Evolutionary conservation across 495 filamentous ascomycete species (phyloP).

Genomic region (Penicillium pancosmium): DNA sequence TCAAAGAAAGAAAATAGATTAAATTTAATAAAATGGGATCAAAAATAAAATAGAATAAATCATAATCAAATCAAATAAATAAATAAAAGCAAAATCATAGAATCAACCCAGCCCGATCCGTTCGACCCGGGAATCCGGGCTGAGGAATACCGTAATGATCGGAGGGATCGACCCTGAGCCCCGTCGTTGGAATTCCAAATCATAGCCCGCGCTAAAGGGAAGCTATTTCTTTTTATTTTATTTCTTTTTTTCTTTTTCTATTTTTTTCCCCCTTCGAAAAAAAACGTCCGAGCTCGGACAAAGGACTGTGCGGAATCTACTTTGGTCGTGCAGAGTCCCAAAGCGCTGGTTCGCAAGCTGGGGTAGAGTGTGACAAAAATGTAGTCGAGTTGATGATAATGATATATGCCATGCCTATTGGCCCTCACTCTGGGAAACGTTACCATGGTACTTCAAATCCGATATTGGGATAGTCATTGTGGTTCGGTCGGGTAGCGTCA

Average conservation of each 20-base stretch:
- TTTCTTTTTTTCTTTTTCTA: constrained; percentile 6
- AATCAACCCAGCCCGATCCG: constrained; percentile 17
- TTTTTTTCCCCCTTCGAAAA: constrained; percentile 3
- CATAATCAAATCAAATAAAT: constrained; percentile 4
- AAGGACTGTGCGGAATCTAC: constrained; percentile 1
- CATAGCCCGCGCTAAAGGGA: constrained; percentile 25
- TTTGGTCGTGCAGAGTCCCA: constrained; percentile 15
- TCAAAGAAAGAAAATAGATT: neutral
- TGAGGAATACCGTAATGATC: constrained; percentile 34
- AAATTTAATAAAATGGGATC: neutral
- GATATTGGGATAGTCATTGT: constrained; percentile 1
- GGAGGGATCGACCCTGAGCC: constrained; percentile 38
- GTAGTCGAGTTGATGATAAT: neutral
- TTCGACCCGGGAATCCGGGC: constrained; percentile 35
- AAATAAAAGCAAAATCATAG: constrained; percentile 3
- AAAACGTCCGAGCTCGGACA: constrained; percentile 9
- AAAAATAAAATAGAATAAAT: neutral
- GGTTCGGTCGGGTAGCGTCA: constrained; percentile 3
- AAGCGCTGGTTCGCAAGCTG: constrained; percentile 17
- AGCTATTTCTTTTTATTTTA: constrained; percentile 13
- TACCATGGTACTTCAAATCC: neutral
- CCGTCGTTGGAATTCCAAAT: constrained; percentile 40
- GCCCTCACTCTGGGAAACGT: neutral
- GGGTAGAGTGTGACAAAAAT: constrained; percentile 1
- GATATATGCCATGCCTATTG: neutral